Evolutionary conservation across 176 grass and related monocot genomes (phyloP).

Genomic region (Carex parvula): DNA sequence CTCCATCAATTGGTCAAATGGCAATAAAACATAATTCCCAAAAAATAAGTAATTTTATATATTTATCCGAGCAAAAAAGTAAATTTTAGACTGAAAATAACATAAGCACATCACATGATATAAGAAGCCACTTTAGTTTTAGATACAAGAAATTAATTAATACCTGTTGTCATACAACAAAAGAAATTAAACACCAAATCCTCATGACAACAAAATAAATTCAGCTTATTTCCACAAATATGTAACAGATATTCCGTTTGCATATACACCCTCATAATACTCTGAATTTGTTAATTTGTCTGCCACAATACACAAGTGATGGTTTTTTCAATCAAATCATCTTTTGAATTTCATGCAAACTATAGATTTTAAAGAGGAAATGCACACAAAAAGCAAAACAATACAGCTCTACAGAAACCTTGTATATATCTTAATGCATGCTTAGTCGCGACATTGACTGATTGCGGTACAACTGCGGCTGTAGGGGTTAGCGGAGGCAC

Average conservation of each 20-base stretch:
- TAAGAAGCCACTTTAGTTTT: conserved; percentile 1
- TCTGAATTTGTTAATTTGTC: not conserved
- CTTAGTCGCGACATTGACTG: conserved; percentile 42
- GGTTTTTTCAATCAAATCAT: not conserved
- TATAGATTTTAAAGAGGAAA: not conserved
- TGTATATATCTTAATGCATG: not conserved
- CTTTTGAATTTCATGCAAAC: conserved; percentile 11
- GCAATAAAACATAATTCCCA: not conserved
- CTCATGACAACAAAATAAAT: conserved; percentile 3
- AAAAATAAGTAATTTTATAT: not conserved
- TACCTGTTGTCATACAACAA: not conserved
- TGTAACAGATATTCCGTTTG: conserved; percentile 10
- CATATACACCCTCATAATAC: conserved; percentile 1
- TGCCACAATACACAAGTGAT: not conserved
- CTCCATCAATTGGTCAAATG: not conserved
- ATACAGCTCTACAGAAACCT: not conserved
- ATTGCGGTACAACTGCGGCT: conserved; percentile 47
- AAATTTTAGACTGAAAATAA: not conserved
- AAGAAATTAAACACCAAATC: not conserved
- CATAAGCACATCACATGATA: not conserved
- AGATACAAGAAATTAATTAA: not conserved
- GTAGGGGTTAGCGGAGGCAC: conserved; percentile 60
- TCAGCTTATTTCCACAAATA: conserved; percentile 7
- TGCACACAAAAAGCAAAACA: conserved; percentile 8
- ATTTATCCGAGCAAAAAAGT: not conserved